phyloP scores from a whole-genome alignment of 768 basidiomycete genomes.

The Xerocomus potaroensis region DNA sequence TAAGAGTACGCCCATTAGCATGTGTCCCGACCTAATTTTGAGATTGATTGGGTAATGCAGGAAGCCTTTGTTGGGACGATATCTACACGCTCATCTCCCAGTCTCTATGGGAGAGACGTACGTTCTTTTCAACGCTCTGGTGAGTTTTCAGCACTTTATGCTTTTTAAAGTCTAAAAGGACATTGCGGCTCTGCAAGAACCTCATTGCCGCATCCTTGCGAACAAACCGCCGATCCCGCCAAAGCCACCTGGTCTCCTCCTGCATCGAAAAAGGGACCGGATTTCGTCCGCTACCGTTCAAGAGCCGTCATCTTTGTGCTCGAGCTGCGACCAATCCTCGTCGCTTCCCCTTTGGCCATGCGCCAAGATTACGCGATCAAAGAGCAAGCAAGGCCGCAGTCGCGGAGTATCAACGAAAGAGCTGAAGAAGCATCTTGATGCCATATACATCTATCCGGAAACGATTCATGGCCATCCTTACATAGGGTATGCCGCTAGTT shows the following conservation, averaged over 20 bases:
- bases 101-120: not conserved
- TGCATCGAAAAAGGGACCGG: not conserved
- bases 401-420: not conserved
- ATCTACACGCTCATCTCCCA: not conserved
- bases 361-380: slow-evolving; percentile 15
- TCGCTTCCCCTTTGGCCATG: slow-evolving; percentile 11
- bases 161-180: not conserved
- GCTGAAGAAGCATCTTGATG: slow-evolving; percentile 8
- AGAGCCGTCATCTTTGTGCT: not conserved
- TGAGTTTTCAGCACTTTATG: too few relatives aligned
- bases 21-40: not conserved
- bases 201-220: not conserved
- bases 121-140: not conserved
- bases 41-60: not conserved
- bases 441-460: slow-evolving; percentile 3
- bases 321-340: slow-evolving; percentile 3
- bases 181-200: not conserved
- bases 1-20: slow-evolving; percentile 2
- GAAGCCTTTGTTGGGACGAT: not conserved
- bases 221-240: slow-evolving; percentile 6
- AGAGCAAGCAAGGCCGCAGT: slow-evolving; percentile 2
- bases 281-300: not conserved
- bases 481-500: not conserved
- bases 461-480: slow-evolving; percentile 3
- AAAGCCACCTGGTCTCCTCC: not conserved